A percentile compares a stretch with the other conserved stretches of the same genome.
phyloP scores from a whole-genome alignment of 2,329 filamentous ascomycete species.

The Alternaria panax region DNA sequence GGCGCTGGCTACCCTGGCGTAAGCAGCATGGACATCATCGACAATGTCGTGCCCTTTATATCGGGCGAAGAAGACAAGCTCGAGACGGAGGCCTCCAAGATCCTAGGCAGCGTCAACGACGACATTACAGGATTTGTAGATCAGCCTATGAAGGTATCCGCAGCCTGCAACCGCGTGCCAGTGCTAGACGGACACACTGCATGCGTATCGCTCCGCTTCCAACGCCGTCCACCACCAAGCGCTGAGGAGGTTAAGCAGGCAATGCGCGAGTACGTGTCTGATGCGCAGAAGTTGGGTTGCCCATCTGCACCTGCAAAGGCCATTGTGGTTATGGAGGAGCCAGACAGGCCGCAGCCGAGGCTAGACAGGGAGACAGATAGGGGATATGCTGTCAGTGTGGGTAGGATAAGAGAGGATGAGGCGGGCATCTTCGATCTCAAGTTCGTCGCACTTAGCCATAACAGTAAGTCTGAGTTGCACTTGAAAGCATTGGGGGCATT shows the following conservation, averaged over 20 bases:
- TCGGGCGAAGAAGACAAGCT: conserved; percentile 95
- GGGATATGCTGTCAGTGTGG: conserved; percentile 91
- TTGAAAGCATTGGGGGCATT: conserved; percentile 31
- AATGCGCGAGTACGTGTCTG: conserved; percentile 79
- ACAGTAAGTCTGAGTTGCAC: conserved; percentile 58
- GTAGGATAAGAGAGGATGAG: conserved; percentile 83
- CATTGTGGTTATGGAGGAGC: conserved; percentile 88
- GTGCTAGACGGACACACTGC: conserved; percentile 95
- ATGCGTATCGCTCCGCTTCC: conserved; percentile 88
- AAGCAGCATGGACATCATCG: conserved; percentile 90
- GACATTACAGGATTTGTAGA: conserved; percentile 78
- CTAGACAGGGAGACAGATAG: conserved; percentile 84
- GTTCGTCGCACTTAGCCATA: conserved; percentile 92
- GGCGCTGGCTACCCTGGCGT: conserved; percentile 92
- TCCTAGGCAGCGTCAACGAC: conserved; percentile 77
- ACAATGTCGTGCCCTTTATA: conserved; percentile 96
- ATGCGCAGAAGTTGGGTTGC: conserved; percentile 83
- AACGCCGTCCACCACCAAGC: conserved; percentile 74
- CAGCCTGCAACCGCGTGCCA: conserved; percentile 91
- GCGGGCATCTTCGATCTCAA: conserved; percentile 92
- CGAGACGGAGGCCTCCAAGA: conserved; percentile 93
- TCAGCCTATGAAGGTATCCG: conserved; percentile 79
- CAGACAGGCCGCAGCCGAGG: conserved; percentile 88
- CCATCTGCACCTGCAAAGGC: conserved; percentile 82
- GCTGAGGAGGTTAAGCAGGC: conserved; percentile 80